These are phyloP conservation scores for Acanthamoeba rhysodes DNA, from an alignment of 208 protist genomes.

Conservation along the genomic window DNA sequence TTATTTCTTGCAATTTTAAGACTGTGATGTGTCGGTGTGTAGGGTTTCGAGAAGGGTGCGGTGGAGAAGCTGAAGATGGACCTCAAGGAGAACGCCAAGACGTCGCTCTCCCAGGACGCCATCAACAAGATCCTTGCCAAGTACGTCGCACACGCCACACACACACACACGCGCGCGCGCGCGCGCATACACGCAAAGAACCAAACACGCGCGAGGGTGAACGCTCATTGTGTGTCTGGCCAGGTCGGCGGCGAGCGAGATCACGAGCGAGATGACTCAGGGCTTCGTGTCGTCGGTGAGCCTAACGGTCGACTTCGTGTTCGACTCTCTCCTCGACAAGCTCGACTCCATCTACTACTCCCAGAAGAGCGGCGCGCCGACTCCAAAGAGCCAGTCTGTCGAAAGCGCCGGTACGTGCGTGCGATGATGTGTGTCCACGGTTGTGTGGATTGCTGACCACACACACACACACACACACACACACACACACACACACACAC, in stretches of 20 bases:
- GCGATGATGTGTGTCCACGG: no score
- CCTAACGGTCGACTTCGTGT: constrained; percentile 39
- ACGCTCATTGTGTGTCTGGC: not conserved
- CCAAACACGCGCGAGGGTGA: no score
- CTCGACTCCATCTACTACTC: constrained; percentile 62
- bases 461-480: no score
- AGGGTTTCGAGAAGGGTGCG: constrained; percentile 5
- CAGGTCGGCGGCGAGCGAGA: constrained; percentile 55
- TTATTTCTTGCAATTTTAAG: not conserved
- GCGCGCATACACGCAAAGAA: no score
- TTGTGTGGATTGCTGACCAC: no score
- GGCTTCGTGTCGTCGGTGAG: constrained; percentile 10
- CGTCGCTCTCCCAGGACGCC: not conserved
- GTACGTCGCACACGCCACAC: not conserved
- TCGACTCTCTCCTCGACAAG: constrained; percentile 52
- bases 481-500: no score
- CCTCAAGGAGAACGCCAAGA: constrained; percentile 8
- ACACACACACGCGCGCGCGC: no score
- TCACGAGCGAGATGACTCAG: constrained; percentile 19
- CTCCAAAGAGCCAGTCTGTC: no score
- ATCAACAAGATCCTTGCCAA: constrained; percentile 69
- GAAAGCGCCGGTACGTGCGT: not conserved
- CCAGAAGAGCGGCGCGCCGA: not conserved
- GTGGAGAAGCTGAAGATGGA: constrained; percentile 40
- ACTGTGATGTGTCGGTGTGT: not conserved